Evolutionary conservation across 345 rosid genomes (phyloP).

Genomic region (Lepidium africanum): DNA sequence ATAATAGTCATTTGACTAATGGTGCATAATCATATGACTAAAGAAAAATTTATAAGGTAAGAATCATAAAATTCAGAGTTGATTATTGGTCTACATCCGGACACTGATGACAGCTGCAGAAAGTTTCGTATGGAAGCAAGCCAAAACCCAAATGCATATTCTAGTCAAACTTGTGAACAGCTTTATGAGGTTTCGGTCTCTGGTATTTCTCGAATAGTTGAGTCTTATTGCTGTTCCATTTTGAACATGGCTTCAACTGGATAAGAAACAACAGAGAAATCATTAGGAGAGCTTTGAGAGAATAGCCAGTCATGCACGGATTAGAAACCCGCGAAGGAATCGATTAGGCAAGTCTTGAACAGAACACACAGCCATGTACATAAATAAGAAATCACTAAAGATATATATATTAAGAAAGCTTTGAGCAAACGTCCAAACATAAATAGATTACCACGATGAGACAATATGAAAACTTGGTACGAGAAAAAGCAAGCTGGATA

Average conservation of each 20-base stretch:
- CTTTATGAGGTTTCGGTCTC: background rate
- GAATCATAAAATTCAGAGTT: background rate
- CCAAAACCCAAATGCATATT: background rate
- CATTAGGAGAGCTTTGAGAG: background rate
- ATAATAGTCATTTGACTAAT: too few relatives aligned
- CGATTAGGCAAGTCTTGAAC: background rate
- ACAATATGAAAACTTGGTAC: background rate
- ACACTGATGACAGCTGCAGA: background rate
- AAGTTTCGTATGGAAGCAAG: background rate
- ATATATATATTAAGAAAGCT: background rate
- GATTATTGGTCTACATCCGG: background rate
- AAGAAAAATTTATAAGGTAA: background rate
- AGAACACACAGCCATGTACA: background rate
- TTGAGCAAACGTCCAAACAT: background rate
- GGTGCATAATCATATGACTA: background rate
- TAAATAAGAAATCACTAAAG: background rate
- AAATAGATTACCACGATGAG: background rate
- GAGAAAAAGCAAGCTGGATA: background rate
- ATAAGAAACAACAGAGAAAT: background rate
- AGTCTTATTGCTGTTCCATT: background rate
- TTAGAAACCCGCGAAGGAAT: background rate
- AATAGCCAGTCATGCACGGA: background rate
- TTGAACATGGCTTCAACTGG: constrained; percentile 2
- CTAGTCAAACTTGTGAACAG: background rate
- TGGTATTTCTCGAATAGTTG: background rate